Conservation (phyloP, 495 filamentous ascomycete genomes). For the Pseudevernia furfuracea region DNA sequence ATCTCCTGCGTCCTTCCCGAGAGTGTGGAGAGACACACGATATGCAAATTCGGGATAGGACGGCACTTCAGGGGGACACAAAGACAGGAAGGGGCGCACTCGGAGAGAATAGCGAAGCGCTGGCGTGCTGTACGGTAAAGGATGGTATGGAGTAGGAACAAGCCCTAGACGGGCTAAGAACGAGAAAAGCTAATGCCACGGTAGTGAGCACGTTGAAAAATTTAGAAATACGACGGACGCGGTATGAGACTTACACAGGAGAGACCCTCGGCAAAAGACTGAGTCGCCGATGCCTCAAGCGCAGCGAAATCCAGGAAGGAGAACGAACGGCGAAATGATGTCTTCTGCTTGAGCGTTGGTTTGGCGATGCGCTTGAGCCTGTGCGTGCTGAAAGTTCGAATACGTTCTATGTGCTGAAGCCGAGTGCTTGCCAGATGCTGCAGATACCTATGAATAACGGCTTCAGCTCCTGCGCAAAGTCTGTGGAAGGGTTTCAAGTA, state of each 20-base stretch:
- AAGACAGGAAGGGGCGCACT: slow-evolving; percentile 75
- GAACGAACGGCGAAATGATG: slow-evolving; percentile 45
- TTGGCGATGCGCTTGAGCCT: slow-evolving; percentile 32
- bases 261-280: slow-evolving; percentile 63
- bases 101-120: slow-evolving; percentile 72
- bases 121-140: slow-evolving; percentile 63
- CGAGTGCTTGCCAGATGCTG: slow-evolving; percentile 48
- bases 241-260: slow-evolving; percentile 35
- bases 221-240: neutral
- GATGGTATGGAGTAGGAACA: slow-evolving; percentile 44
- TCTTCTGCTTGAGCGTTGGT: slow-evolving; percentile 28
- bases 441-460: slow-evolving; percentile 32
- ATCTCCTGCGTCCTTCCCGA: slow-evolving; percentile 30
- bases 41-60: slow-evolving; percentile 53
- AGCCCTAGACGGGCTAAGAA: slow-evolving; percentile 54
- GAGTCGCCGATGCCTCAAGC: slow-evolving; percentile 60
- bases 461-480: neutral
- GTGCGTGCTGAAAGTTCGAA: slow-evolving; percentile 51
- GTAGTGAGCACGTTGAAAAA: neutral
- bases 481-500: neutral
- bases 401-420: slow-evolving; percentile 50
- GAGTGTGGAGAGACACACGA: slow-evolving; percentile 36
- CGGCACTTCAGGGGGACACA: slow-evolving; percentile 64
- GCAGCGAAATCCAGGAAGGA: slow-evolving; percentile 52
- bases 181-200: slow-evolving; percentile 50